Evolutionary conservation across 2,329 filamentous ascomycete species (phyloP).

Genomic region (Diaporthe caulivora): DNA sequence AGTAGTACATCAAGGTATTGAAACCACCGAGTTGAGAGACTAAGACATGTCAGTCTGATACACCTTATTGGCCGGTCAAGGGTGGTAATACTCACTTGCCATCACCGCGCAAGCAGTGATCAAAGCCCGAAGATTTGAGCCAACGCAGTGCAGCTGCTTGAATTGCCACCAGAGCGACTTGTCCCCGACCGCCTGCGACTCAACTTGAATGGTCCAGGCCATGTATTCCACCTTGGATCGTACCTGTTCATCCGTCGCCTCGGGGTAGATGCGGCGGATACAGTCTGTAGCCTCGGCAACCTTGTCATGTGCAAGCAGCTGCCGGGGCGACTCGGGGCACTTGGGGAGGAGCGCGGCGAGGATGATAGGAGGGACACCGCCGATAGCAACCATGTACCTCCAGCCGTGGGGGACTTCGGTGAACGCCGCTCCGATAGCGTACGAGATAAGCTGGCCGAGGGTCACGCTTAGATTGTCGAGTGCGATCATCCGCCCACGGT

Average conservation of each 20-base stretch:
- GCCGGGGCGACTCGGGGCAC: conserved; percentile 56
- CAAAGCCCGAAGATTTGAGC: conserved; percentile 55
- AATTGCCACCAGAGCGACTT: conserved; percentile 53
- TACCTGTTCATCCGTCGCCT: conserved; percentile 51
- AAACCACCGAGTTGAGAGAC: conserved; percentile 41
- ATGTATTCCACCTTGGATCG: conserved; percentile 54
- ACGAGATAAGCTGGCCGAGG: conserved; percentile 49
- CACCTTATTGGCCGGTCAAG: not conserved
- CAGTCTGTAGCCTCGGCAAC: conserved; percentile 49
- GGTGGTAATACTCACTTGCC: conserved; percentile 46
- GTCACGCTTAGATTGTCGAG: conserved; percentile 57
- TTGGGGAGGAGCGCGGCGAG: conserved; percentile 52
- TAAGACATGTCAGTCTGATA: not conserved
- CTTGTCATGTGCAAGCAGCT: conserved; percentile 52
- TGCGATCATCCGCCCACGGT: conserved; percentile 55
- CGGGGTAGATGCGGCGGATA: conserved; percentile 49
- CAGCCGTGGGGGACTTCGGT: conserved; percentile 52
- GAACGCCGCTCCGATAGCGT: conserved; percentile 49
- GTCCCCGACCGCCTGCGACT: conserved; percentile 47
- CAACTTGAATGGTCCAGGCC: conserved; percentile 49
- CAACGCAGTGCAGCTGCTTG: conserved; percentile 56
- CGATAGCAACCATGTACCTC: conserved; percentile 57
- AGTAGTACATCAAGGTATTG: conserved; percentile 44
- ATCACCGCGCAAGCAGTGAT: conserved; percentile 59
- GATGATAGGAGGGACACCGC: conserved; percentile 53